Conservation (phyloP, 2,329 filamentous ascomycete genomes). For the Talaromyces sp. region DNA sequence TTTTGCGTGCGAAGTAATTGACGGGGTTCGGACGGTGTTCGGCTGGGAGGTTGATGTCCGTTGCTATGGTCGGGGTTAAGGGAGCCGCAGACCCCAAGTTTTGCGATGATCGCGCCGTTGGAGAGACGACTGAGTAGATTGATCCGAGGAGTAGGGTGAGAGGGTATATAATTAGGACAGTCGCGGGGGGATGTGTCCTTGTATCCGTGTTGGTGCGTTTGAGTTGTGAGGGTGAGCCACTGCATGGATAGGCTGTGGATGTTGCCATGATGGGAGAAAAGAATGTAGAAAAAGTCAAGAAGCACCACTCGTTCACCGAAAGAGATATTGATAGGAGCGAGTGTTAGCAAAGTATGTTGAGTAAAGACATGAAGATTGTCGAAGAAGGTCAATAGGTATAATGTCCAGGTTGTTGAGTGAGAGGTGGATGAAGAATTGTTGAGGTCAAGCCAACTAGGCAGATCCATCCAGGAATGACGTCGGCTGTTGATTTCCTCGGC, state of each 20-base stretch:
- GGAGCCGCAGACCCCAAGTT: conserved; percentile 6
- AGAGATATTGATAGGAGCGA: background rate
- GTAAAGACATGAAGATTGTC: background rate
- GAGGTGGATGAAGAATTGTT: background rate
- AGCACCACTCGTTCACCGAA: background rate
- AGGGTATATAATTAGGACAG: conserved; percentile 71
- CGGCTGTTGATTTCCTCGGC: background rate
- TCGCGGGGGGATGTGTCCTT: conserved; percentile 53
- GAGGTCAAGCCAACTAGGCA: background rate
- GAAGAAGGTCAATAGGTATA: background rate
- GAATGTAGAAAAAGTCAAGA: background rate
- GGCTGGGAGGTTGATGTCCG: conserved; percentile 7
- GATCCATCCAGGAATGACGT: conserved; percentile 15
- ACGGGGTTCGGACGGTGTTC: conserved; percentile 27
- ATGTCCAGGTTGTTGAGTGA: background rate
- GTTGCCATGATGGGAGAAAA: conserved; percentile 19
- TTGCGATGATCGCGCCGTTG: conserved; percentile 55
- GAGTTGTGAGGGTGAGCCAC: conserved; percentile 9
- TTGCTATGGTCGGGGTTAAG: conserved; percentile 14
- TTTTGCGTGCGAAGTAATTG: conserved; percentile 88
- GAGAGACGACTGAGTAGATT: conserved; percentile 75
- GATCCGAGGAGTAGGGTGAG: conserved; percentile 75
- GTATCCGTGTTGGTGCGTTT: conserved; percentile 1
- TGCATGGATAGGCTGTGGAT: conserved; percentile 12
- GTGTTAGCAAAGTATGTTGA: background rate